Base-by-base conservation (phyloP, 1,284 basidiomycete genomes). In the Apiotrichum domesticum region DNA sequence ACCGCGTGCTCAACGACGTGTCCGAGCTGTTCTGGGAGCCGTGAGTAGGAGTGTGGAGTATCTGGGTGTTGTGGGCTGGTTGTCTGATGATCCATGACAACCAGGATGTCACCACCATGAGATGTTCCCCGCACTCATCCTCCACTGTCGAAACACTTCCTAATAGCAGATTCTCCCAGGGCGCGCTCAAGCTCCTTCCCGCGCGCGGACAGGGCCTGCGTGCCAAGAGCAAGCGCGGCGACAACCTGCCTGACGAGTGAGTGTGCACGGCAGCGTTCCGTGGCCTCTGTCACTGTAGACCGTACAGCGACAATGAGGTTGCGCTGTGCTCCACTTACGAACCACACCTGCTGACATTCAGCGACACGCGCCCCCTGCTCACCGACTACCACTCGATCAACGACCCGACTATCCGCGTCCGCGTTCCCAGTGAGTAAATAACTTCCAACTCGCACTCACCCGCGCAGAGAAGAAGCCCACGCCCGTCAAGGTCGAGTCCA, bases 401-500 rank as follows among this genome's bases (percentile, higher is more conserved):
- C 48, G 69, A 76, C 55, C 69, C 71, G 6, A 59, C 54, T 9
- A 63, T 75, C 54, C 63, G 60, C 4, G 58, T 75, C 35, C 64
- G 72, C 33, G 65, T 75, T n/a, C 68, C 70, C 33, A 70, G 72
- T 75, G 42, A 55, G 70, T 65, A 37, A 34, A 46, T 46, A 21
- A 46, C 42, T 39, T 39, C 59, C 3, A 42, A 68, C 63, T 37
- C 58, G 63, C 10, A 46, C 61, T 33, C 63, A 65, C 49, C 69
- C 69, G 6, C 59, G 41, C 61, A 76, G 72, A 92, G 80, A 94
- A 95, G 74, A 85, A 95, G 39, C 81, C 88, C 0, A 90, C 93
- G 0, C 87, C 91, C 0, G 83, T 98, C 66, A 88, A 87, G 64
- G 90, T 98, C 41, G 95, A 98, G 75, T 88, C 88, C 35, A 99